Conservation (phyloP, 1,284 basidiomycete genomes). For the Sparassis latifolia region DNA sequence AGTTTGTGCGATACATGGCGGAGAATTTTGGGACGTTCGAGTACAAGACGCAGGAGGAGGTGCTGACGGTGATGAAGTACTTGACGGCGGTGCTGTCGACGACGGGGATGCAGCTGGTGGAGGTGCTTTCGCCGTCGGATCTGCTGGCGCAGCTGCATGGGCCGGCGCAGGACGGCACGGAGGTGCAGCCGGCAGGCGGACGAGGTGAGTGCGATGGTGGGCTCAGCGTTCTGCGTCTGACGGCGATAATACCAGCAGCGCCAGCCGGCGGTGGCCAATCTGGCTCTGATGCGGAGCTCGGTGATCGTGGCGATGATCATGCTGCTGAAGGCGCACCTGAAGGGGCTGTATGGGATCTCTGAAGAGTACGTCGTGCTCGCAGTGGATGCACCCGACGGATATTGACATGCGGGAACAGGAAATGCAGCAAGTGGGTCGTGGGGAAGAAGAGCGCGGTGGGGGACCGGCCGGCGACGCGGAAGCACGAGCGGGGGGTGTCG, state of each 20-base stretch:
- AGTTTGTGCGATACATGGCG: constrained; percentile 85
- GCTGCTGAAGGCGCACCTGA: constrained; percentile 79
- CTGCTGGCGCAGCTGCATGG: constrained; percentile 56
- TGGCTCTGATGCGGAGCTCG: constrained; percentile 53
- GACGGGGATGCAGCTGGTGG: constrained; percentile 76
- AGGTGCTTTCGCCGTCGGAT: constrained; percentile 61
- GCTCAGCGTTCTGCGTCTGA: background rate
- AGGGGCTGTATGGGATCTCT: constrained; percentile 73
- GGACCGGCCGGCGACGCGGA: constrained; percentile 69
- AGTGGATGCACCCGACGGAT: background rate
- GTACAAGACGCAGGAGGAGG: constrained; percentile 93
- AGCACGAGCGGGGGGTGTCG: constrained; percentile 53
- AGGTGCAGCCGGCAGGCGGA: too few species aligned
- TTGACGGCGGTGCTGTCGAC: constrained; percentile 81
- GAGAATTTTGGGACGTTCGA: constrained; percentile 92
- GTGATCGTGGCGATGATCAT: constrained; percentile 77
- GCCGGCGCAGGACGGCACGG: background rate
- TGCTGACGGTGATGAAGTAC: constrained; percentile 76
- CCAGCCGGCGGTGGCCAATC: constrained; percentile 23
- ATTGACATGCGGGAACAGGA: constrained; percentile 39
- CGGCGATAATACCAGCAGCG: background rate
- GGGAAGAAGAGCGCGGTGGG: constrained; percentile 84
- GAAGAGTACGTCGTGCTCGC: constrained; percentile 67
- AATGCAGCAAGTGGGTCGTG: constrained; percentile 79
- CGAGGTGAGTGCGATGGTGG: background rate